Percentiles rank a stretch among this genome's conserved stretches.
These are phyloP conservation scores for Naumovozyma baii DNA, from an alignment of 805 yeast genomes.

Conservation along the genomic window DNA sequence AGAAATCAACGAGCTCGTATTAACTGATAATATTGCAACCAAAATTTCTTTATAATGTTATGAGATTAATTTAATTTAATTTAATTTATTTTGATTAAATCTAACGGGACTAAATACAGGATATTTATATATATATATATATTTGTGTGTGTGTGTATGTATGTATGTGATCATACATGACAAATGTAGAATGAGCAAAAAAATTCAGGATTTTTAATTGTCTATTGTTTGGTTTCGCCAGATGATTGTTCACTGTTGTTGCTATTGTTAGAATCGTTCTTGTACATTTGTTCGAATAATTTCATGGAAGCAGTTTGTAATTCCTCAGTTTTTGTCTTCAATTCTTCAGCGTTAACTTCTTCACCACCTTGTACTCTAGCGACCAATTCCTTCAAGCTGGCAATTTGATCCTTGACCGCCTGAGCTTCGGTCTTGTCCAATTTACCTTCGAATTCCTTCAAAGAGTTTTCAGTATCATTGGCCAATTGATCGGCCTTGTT, in stretches of 20 bases:
- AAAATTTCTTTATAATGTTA: no score
- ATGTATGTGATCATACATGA: constrained; percentile 1
- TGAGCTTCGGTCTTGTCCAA: constrained; percentile 41
- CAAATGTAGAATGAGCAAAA: background rate
- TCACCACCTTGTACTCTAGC: constrained; percentile 58
- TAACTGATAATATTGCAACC: background rate
- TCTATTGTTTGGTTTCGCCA: constrained; percentile 11
- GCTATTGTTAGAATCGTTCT: constrained; percentile 16
- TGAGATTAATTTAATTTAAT: no score
- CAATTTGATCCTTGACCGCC: constrained; percentile 41
- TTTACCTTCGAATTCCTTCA: constrained; percentile 61
- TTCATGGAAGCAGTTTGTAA: constrained; percentile 67
- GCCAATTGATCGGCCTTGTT: constrained; percentile 69
- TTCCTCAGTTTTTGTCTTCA: constrained; percentile 67
- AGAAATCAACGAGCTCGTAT: no score
- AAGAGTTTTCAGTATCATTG: constrained; percentile 81
- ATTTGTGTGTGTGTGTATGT: constrained; percentile 4
- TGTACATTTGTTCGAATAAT: constrained; percentile 56
- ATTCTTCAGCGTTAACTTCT: constrained; percentile 43
- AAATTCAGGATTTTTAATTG: background rate
- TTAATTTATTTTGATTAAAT: no score
- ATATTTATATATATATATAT: constrained; percentile 5
- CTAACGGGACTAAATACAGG: constrained; percentile 10
- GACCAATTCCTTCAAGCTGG: constrained; percentile 53
- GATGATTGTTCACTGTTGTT: constrained; percentile 1